phyloP scores from a whole-genome alignment of 192 early-diverging fungal genomes.

The Pecoramyces ruminantium region DNA sequence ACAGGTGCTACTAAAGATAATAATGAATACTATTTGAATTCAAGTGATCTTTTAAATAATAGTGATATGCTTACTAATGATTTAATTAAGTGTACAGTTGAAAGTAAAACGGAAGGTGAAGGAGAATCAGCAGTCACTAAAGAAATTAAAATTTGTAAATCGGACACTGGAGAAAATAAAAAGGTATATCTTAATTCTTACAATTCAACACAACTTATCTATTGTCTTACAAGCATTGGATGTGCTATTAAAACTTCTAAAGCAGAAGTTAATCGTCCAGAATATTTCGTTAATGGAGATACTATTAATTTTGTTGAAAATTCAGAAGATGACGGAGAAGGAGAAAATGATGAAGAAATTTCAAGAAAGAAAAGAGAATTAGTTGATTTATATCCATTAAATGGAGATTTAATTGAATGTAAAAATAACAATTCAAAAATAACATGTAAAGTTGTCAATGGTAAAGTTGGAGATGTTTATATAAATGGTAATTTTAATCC shows the following conservation, averaged over 20 bases:
- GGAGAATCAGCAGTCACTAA: background rate
- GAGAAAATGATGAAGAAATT: no score
- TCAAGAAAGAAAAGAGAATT: no score
- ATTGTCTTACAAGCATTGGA: background rate
- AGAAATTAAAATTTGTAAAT: no score
- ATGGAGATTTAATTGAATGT: background rate
- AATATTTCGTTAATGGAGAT: background rate
- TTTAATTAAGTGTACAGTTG: background rate
- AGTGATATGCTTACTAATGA: background rate
- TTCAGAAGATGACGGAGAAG: no score
- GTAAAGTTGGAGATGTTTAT: background rate
- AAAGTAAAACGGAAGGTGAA: background rate
- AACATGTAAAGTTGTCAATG: background rate
- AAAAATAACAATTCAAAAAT: background rate
- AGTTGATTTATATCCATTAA: no score
- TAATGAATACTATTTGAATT: background rate
- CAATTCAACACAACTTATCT: background rate
- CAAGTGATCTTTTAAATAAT: background rate
- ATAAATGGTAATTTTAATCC: background rate
- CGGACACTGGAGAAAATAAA: no score
- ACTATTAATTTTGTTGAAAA: background rate
- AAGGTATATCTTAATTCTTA: background rate
- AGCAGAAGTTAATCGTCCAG: background rate
- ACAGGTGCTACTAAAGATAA: background rate
- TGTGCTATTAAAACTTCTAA: background rate